phyloP scores from a whole-genome alignment of 2,329 filamentous ascomycete species.

The Magnaporthales sp. region DNA sequence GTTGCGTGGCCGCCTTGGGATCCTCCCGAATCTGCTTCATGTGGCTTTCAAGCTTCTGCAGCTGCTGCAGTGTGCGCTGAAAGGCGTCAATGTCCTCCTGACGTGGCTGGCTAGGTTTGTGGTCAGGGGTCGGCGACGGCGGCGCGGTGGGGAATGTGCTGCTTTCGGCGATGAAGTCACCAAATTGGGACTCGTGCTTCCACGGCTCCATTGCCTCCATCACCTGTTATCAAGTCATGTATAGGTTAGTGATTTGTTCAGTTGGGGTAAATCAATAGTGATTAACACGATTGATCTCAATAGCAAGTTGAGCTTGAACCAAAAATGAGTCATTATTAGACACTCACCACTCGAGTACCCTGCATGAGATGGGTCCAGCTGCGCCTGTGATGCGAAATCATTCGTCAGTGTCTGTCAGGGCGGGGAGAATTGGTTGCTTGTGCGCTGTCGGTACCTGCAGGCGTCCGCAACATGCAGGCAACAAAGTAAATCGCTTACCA shows the following conservation, averaged over 20 bases:
- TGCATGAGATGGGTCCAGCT: slow-evolving; percentile 91
- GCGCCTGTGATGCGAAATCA: slow-evolving; percentile 49
- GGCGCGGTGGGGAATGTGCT: slow-evolving; percentile 63
- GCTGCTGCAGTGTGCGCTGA: slow-evolving; percentile 56
- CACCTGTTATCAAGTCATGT: slow-evolving; percentile 41
- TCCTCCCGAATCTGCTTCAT: slow-evolving; percentile 63
- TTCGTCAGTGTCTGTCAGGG: slow-evolving; percentile 23
- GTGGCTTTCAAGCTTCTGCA: slow-evolving; percentile 59
- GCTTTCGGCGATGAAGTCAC: slow-evolving; percentile 73
- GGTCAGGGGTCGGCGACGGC: slow-evolving; percentile 51
- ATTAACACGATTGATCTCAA: background rate
- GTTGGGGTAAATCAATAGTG: slow-evolving; percentile 3
- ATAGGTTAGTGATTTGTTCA: background rate
- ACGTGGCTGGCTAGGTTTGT: slow-evolving; percentile 51
- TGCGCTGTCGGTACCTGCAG: background rate
- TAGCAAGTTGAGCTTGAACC: background rate
- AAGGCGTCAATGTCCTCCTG: slow-evolving; percentile 65
- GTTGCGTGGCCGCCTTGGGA: slow-evolving; percentile 56
- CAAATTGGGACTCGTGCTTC: slow-evolving; percentile 83
- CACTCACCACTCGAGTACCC: slow-evolving; percentile 75
- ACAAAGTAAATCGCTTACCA: slow-evolving; percentile 54
- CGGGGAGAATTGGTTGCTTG: background rate
- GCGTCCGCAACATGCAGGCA: background rate
- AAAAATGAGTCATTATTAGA: background rate
- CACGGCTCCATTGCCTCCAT: slow-evolving; percentile 86